Evolutionary conservation across 2,329 filamentous ascomycete genomes (phyloP), one percentile per base, ranked within the genome.

Genomic region (Fusarium succisae): DNA sequence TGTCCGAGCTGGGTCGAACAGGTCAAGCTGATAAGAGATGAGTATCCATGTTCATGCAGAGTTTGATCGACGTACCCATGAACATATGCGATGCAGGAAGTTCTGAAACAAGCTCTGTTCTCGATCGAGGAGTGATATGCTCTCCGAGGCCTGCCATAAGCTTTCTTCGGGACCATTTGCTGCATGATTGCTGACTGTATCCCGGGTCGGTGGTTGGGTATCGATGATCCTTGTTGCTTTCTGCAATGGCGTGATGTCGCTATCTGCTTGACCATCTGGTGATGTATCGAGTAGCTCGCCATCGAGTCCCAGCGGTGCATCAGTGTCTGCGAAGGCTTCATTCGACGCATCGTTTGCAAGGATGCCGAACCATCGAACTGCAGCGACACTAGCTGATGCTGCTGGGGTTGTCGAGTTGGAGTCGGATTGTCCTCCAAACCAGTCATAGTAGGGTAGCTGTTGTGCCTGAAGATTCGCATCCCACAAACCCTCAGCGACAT

Each of bases 361-460:
- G 5, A 79, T 73, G 4, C 69, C 77, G 13, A 79, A 77, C 77
- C 77, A 79, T 43, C 76, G 75, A 17, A 73, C 70, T 10, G 77
- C 75, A 17, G 77, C 77, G 26, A 72, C 71, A 12, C 75, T 73
- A 12, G 76, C 71, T 6, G 73, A 78, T 18, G 76, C 74, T 14
- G 74, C 68, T 14, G 76, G 76, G 4, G 72, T 76, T 5, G 76
- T 78, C 2, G 72, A 71, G 8, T 73, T 53, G 1, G 77, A 78
- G 22, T 69, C 74, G 4, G 71, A n/a, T n/a, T 76, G 69, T 35
- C 22, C 47, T 5, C 41, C 37, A 11, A 51, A 38, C 62, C 65
- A 73, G 30, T 75, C 73, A 2, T 54, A 28, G 18, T 54, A 57
- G 2, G 62, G 18, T 0, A 61, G 15, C 10, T 72, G 65, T 8